Evolutionary conservation across 2,329 filamentous ascomycete genomes (phyloP).

Genomic region (Hypoxylon sp.): DNA sequence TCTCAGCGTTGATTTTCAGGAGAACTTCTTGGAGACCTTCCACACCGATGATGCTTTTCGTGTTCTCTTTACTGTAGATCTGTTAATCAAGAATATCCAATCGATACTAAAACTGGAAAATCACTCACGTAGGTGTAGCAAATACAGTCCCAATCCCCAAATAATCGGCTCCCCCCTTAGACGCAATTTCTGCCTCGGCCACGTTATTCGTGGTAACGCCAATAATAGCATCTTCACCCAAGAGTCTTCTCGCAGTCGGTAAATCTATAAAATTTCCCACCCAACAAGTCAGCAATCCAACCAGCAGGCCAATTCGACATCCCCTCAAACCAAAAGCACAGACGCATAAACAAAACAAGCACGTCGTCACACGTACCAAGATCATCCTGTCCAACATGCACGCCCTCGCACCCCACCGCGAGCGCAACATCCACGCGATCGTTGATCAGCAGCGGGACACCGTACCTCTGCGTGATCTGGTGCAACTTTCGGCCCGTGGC

Average conservation of each 20-base stretch:
- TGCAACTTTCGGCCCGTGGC: constrained; percentile 77
- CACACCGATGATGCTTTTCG: constrained; percentile 81
- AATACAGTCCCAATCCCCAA: constrained; percentile 91
- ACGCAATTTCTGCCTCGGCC: constrained; percentile 76
- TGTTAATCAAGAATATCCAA: constrained; percentile 3
- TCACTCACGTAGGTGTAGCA: constrained; percentile 80
- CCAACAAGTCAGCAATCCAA: not conserved
- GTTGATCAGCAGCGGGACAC: constrained; percentile 88
- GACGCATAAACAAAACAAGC: not conserved
- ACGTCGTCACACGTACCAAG: constrained; percentile 63
- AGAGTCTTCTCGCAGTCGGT: constrained; percentile 71
- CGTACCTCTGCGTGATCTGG: constrained; percentile 69
- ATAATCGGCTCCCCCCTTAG: constrained; percentile 83
- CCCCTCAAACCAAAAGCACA: too few relatives aligned
- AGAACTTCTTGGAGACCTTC: constrained; percentile 75
- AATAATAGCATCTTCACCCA: constrained; percentile 82
- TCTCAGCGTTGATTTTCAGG: constrained; percentile 60
- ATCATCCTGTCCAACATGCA: constrained; percentile 95
- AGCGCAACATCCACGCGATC: constrained; percentile 90
- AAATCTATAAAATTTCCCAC: too few relatives aligned
- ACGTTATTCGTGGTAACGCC: constrained; percentile 84
- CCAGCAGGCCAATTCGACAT: not conserved
- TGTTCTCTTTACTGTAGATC: constrained; percentile 77
- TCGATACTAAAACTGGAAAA: constrained; percentile 27
- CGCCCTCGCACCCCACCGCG: constrained; percentile 86